phyloP scores from a whole-genome alignment of 106 monocot genomes.

The Triglochin maritima region DNA sequence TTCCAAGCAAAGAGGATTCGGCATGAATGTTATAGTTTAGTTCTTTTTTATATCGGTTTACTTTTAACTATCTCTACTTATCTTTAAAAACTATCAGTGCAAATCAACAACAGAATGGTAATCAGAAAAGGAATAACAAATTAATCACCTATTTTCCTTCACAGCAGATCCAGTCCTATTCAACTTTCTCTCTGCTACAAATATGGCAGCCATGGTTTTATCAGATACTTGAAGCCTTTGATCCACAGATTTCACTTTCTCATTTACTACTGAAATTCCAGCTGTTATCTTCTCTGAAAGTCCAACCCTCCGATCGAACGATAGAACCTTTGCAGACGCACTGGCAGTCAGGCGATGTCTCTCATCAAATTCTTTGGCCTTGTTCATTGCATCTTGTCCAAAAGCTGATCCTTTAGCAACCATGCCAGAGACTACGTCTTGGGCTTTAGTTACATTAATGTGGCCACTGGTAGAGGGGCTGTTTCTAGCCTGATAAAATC shows the following conservation, averaged over 20 bases:
- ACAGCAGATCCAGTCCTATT: constrained; percentile 80
- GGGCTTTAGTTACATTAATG: constrained; percentile 70
- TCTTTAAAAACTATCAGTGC: neutral
- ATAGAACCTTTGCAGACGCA: constrained; percentile 80
- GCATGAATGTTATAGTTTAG: too few species aligned
- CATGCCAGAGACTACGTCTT: constrained; percentile 59
- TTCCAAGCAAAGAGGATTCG: too few species aligned
- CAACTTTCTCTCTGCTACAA: constrained; percentile 68
- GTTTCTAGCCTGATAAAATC: constrained; percentile 27
- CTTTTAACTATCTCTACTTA: neutral
- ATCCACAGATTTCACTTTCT: constrained; percentile 92
- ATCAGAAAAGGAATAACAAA: neutral
- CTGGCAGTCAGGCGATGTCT: constrained; percentile 63
- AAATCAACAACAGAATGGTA: neutral
- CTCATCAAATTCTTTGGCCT: constrained; percentile 91
- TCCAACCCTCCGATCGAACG: constrained; percentile 77
- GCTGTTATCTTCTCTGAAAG: constrained; percentile 75
- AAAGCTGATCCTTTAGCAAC: constrained; percentile 79
- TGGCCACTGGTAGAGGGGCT: constrained; percentile 26
- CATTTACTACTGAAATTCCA: constrained; percentile 85
- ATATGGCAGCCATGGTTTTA: constrained; percentile 74
- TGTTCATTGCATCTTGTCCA: constrained; percentile 77
- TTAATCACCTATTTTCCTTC: constrained; percentile 55
- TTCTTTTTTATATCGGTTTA: too few species aligned
- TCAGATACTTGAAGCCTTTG: constrained; percentile 82